Conservation (phyloP, 495 filamentous ascomycete genomes). For the Neurospora hispaniola region DNA sequence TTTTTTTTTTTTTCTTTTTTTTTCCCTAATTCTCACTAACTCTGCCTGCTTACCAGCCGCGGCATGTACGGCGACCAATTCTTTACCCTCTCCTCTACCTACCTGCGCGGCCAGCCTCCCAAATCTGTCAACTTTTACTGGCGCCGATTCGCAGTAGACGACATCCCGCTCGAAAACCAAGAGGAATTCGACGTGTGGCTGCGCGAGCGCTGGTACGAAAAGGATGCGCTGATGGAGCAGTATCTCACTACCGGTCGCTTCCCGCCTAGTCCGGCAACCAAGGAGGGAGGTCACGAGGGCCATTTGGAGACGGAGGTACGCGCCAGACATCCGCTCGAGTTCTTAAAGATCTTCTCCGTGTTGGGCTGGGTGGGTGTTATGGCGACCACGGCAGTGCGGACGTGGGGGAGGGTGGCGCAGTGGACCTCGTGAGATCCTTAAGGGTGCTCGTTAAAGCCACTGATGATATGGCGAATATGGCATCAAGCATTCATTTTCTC, state of each 20-base stretch:
- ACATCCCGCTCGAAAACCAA: conserved; percentile 55
- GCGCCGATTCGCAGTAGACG: conserved; percentile 55
- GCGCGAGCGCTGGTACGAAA: conserved; percentile 65
- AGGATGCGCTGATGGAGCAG: conserved; percentile 63
- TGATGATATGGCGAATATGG: no score
- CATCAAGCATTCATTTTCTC: no score
- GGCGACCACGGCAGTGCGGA: conserved; percentile 21
- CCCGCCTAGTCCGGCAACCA: conserved; percentile 34
- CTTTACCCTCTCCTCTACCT: conserved; percentile 62
- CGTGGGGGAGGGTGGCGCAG: conserved; percentile 10
- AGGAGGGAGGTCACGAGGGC: conserved; percentile 22
- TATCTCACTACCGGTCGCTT: conserved; percentile 61
- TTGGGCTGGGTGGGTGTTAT: conserved; percentile 27
- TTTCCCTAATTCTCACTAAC: not conserved
- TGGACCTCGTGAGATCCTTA: not conserved
- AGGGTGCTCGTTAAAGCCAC: no score
- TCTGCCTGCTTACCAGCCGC: conserved; percentile 30
- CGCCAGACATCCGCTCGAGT: conserved; percentile 36
- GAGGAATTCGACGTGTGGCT: conserved; percentile 66
- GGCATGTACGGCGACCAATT: conserved; percentile 65
- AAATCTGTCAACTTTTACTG: conserved; percentile 82
- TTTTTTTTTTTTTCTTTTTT: no score
- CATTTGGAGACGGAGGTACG: conserved; percentile 40
- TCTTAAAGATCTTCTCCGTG: conserved; percentile 39
- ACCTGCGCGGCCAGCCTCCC: conserved; percentile 66